These are phyloP conservation scores for Phanerochaete carnosa DNA, from an alignment of 768 basidiomycete genomes.

Conservation along the genomic window DNA sequence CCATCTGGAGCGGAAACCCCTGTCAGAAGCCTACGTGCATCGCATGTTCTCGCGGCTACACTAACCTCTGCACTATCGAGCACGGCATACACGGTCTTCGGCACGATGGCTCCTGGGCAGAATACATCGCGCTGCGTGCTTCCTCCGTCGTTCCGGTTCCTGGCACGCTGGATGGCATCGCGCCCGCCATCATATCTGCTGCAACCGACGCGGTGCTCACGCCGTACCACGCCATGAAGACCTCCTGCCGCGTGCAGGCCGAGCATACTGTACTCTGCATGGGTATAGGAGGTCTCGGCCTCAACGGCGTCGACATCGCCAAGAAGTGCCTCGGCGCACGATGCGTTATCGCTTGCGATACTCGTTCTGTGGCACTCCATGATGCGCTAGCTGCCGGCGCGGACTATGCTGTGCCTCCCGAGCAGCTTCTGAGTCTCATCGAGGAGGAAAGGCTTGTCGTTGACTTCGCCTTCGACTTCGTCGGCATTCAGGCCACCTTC, in stretches of 20 bases:
- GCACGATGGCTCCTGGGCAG: slow-evolving; percentile 18
- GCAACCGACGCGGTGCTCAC: slow-evolving; percentile 23
- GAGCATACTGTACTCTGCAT: slow-evolving; percentile 34
- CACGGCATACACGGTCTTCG: slow-evolving; percentile 12
- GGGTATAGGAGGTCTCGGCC: slow-evolving; percentile 27
- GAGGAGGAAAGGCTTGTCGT: slow-evolving; percentile 10
- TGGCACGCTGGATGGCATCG: slow-evolving; percentile 6
- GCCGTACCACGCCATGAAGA: slow-evolving; percentile 20
- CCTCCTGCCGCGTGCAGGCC: slow-evolving; percentile 3
- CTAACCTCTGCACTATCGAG: slow-evolving; percentile 15
- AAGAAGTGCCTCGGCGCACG: slow-evolving; percentile 16
- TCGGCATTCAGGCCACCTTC: slow-evolving; percentile 18
- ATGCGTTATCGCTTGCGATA: slow-evolving; percentile 19
- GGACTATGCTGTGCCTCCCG: slow-evolving; percentile 16
- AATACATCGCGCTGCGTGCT: slow-evolving; percentile 12
- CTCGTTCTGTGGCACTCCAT: slow-evolving; percentile 10
- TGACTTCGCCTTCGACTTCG: slow-evolving; percentile 20
- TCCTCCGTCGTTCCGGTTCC: slow-evolving; percentile 13
- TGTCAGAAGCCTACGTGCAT: slow-evolving; percentile 14
- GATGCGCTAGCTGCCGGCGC: slow-evolving; percentile 16
- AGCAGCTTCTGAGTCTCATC: slow-evolving; percentile 8
- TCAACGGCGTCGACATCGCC: slow-evolving; percentile 25
- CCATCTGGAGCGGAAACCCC: slow-evolving; percentile 13
- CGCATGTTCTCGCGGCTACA: slow-evolving; percentile 9
- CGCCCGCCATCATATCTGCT: slow-evolving; percentile 14